Percentiles rank a stretch among this genome's conserved stretches.
Conservation (phyloP, 495 filamentous ascomycete genomes). For the Lasiosphaeria miniovina region DNA sequence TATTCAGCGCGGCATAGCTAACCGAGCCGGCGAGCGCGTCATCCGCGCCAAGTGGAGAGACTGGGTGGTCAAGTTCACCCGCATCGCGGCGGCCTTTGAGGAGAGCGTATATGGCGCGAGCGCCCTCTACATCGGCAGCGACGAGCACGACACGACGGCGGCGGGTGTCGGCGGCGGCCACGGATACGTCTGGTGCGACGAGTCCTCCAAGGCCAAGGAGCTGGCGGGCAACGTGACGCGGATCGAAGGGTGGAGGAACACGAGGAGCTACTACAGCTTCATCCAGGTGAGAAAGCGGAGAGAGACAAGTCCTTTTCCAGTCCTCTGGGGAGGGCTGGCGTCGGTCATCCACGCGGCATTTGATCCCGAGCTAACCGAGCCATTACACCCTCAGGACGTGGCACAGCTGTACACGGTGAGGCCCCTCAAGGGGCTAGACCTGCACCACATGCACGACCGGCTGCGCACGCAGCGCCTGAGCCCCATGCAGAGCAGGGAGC, state of each 20-base stretch:
- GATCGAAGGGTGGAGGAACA: slow-evolving; percentile 95
- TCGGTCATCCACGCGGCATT: neutral
- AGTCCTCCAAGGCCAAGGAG: slow-evolving; percentile 73
- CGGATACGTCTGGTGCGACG: slow-evolving; percentile 92
- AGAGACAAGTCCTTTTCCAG: too few species aligned
- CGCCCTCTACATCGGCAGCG: slow-evolving; percentile 82
- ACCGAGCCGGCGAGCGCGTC: slow-evolving; percentile 84
- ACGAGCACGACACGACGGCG: slow-evolving; percentile 60
- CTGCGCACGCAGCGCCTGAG: slow-evolving; percentile 73
- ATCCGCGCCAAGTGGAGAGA: slow-evolving; percentile 87
- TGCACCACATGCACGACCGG: slow-evolving; percentile 89
- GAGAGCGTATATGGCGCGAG: slow-evolving; percentile 90
- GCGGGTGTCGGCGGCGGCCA: slow-evolving; percentile 60
- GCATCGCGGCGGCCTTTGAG: slow-evolving; percentile 90
- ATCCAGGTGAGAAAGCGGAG: slow-evolving; percentile 61
- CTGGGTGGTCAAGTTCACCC: slow-evolving; percentile 86
- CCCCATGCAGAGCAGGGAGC: slow-evolving; percentile 65
- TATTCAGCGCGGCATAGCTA: slow-evolving; percentile 74
- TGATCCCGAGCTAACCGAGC: slow-evolving; percentile 1
- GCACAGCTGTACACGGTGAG: slow-evolving; percentile 61
- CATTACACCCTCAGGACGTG: slow-evolving; percentile 49
- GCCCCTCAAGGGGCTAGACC: slow-evolving; percentile 78
- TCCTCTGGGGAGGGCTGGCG: too few species aligned
- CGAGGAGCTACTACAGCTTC: slow-evolving; percentile 90
- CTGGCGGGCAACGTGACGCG: slow-evolving; percentile 83